Evolutionary conservation across 2,329 filamentous ascomycete genomes (phyloP).

Genomic region (Apiospora kogelbergensis): DNA sequence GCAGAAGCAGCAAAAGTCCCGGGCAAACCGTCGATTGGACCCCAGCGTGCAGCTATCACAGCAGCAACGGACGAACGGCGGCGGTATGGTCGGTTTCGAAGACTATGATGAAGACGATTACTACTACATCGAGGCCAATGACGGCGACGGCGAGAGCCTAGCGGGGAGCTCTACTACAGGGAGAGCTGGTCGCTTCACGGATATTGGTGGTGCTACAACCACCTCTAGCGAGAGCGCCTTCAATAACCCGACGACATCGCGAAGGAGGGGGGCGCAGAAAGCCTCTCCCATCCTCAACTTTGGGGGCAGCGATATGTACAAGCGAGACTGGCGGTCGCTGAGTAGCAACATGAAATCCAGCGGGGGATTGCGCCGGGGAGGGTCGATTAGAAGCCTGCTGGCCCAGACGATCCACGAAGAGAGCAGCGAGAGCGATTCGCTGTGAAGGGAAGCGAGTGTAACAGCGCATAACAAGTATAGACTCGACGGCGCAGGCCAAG

Average conservation of each 20-base stretch:
- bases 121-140: background rate
- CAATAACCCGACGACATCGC: background rate
- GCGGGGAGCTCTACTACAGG: background rate
- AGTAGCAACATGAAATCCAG: slow-evolving; percentile 21
- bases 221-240: slow-evolving; percentile 8
- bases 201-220: background rate
- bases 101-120: slow-evolving; percentile 12
- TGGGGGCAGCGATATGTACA: slow-evolving; percentile 20
- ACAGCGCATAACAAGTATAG: background rate
- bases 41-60: background rate
- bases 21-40: background rate
- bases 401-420: slow-evolving; percentile 72
- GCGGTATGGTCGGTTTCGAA: background rate
- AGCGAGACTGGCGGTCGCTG: slow-evolving; percentile 27
- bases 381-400: slow-evolving; percentile 50
- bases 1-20: background rate
- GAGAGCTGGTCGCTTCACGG: background rate
- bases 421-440: slow-evolving; percentile 57
- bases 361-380: slow-evolving; percentile 31
- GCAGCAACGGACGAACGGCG: background rate
- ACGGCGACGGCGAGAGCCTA: background rate
- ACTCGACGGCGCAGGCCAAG: background rate
- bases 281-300: background rate
- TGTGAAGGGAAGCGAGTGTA: slow-evolving; percentile 11
- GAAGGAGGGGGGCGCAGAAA: background rate